Evolutionary conservation across 2,329 filamentous ascomycete species (phyloP).

Genomic region (Fusarium udum): DNA sequence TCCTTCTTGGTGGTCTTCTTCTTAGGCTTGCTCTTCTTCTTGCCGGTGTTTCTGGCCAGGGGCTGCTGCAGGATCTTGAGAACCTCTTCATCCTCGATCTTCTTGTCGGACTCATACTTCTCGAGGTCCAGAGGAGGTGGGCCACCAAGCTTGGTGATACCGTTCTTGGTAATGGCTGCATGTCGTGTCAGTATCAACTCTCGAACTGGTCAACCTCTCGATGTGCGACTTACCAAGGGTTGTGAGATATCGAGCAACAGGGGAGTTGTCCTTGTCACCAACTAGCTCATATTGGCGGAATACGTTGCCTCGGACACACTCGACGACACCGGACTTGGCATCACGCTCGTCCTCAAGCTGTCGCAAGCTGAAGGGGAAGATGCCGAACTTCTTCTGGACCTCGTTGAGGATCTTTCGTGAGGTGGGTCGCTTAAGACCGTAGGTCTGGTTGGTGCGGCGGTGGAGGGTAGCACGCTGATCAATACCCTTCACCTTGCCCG

Average conservation of each 20-base stretch:
- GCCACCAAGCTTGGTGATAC: conserved; percentile 83
- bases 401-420: conserved; percentile 93
- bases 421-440: conserved; percentile 91
- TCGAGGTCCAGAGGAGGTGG: conserved; percentile 79
- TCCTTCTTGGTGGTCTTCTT: conserved; percentile 69
- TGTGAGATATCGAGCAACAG: conserved; percentile 87
- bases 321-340: conserved; percentile 93
- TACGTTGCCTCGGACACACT: conserved; percentile 92
- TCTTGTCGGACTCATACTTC: conserved; percentile 95
- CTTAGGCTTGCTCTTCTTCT: conserved; percentile 90
- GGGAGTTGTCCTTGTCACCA: conserved; percentile 87
- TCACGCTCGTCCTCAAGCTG: conserved; percentile 97
- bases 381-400: conserved; percentile 96
- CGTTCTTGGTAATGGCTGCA: conserved; percentile 95
- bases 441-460: conserved; percentile 90
- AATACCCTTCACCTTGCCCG: conserved; percentile 93
- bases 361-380: conserved; percentile 96
- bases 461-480: conserved; percentile 91
- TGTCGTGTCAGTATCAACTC: conserved; percentile 14
- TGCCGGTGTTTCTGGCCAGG: conserved; percentile 84
- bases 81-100: conserved; percentile 95
- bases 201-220: neutral
- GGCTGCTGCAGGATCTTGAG: conserved; percentile 94
- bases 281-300: conserved; percentile 96
- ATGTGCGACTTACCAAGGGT: conserved; percentile 81